These are phyloP conservation scores for Malus sieversii DNA, from an alignment of 306 rosid genomes.

Conservation along the genomic window DNA sequence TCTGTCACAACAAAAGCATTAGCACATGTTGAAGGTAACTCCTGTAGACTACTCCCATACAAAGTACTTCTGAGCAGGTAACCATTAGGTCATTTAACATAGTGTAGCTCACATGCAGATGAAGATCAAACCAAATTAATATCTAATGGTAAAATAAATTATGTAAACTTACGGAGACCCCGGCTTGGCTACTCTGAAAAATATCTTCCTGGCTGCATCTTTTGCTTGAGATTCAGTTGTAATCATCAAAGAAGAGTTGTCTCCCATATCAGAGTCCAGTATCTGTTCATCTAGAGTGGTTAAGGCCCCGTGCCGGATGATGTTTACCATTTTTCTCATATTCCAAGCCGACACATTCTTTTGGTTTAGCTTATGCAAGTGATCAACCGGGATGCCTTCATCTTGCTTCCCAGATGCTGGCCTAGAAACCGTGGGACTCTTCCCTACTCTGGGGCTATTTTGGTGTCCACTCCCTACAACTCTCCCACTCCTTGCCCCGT, in stretches of 20 bases:
- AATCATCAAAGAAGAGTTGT: conserved; percentile 17
- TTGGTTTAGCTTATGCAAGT: conserved; percentile 24
- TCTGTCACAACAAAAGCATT: conserved; percentile 12
- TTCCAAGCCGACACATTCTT: conserved; percentile 41
- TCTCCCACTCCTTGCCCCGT: conserved; percentile 5
- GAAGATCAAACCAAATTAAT: background rate
- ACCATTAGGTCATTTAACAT: no score
- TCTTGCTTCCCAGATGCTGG: conserved; percentile 7
- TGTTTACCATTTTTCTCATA: conserved; percentile 31
- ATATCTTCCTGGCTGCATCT: conserved; percentile 31
- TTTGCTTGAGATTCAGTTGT: conserved; percentile 31
- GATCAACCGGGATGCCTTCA: conserved; percentile 24
- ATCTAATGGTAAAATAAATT: background rate
- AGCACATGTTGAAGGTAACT: background rate
- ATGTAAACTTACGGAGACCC: conserved; percentile 14
- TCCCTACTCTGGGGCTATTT: conserved; percentile 5
- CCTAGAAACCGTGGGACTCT: conserved; percentile 12
- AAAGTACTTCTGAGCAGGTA: no score
- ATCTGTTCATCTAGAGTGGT: conserved; percentile 30
- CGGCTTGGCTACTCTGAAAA: conserved; percentile 22
- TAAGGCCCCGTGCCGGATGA: conserved; percentile 16
- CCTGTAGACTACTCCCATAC: no score
- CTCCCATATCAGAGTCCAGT: conserved; percentile 8
- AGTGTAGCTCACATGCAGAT: no score
- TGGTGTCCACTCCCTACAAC: conserved; percentile 1